A percentile compares a stretch with the other conserved stretches of the same genome.
These are phyloP conservation scores for Pleurotus djamor DNA, from an alignment of 768 basidiomycete species.

Conservation along the genomic window DNA sequence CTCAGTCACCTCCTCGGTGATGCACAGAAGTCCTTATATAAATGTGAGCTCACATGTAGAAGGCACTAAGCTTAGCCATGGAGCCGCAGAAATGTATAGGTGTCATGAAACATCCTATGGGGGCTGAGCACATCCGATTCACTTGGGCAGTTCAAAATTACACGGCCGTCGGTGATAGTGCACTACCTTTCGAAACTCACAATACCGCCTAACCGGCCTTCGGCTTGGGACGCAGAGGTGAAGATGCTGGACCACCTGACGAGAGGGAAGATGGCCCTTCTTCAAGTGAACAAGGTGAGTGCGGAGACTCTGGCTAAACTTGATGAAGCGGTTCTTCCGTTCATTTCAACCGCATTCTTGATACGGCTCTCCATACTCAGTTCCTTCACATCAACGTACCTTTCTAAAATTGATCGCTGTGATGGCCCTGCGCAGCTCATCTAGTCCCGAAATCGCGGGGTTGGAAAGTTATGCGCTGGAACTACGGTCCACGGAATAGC, in stretches of 20 bases:
- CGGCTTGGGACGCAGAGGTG: constrained; percentile 86
- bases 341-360: not conserved
- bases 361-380: constrained; percentile 66
- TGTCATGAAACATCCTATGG: too few species aligned
- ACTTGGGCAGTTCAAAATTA: too few species aligned
- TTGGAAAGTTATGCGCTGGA: constrained; percentile 84
- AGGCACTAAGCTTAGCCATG: too few species aligned
- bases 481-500: constrained; percentile 76
- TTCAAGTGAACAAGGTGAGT: constrained; percentile 70
- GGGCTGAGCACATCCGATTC: too few species aligned
- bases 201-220: constrained; percentile 60
- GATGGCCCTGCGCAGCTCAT: constrained; percentile 78
- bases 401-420: constrained; percentile 84
- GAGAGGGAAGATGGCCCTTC: constrained; percentile 72
- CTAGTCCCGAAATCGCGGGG: constrained; percentile 91
- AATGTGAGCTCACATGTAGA: too few species aligned
- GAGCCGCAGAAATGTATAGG: too few species aligned
- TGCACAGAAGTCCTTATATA: too few species aligned
- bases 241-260: constrained; percentile 79
- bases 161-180: constrained; percentile 74
- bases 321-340: constrained; percentile 89
- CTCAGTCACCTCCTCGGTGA: too few species aligned
- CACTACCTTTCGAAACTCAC: constrained; percentile 73
- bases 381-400: constrained; percentile 82
- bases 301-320: constrained; percentile 63